Conservation (phyloP, 2,329 filamentous ascomycete species). For the Xylariaceae sp. region DNA sequence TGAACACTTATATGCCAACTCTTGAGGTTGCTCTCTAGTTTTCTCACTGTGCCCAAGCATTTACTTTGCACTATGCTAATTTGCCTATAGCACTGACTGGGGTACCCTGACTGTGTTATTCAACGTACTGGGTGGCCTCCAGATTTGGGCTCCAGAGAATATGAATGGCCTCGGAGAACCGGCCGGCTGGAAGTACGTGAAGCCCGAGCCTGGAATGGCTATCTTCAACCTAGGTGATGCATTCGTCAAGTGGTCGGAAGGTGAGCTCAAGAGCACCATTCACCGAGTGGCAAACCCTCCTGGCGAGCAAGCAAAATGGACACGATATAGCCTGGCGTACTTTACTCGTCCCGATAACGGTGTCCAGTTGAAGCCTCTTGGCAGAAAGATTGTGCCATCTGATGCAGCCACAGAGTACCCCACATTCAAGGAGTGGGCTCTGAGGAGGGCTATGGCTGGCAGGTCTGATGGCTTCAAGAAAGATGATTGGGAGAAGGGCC, state of each 20-base stretch:
- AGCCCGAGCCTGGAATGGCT: constrained; percentile 27
- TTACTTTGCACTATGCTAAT: too few relatives aligned
- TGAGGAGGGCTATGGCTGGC: constrained; percentile 26
- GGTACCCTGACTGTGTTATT: constrained; percentile 25
- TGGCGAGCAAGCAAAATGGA: constrained; percentile 21
- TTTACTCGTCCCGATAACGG: constrained; percentile 24
- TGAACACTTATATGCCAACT: background rate
- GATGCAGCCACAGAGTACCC: constrained; percentile 13
- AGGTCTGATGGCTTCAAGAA: constrained; percentile 27
- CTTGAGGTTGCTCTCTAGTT: background rate
- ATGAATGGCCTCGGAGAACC: constrained; percentile 19
- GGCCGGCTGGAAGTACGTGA: constrained; percentile 25
- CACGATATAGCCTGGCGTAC: constrained; percentile 26
- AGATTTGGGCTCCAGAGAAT: constrained; percentile 20
- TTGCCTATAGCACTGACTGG: constrained; percentile 20
- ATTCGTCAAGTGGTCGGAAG: constrained; percentile 28
- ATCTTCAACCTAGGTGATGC: constrained; percentile 27
- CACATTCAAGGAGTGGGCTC: constrained; percentile 26
- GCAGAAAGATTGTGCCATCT: constrained; percentile 13
- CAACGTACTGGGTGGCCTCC: constrained; percentile 24
- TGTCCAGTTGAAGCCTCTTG: constrained; percentile 22
- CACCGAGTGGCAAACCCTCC: constrained; percentile 24
- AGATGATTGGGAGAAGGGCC: constrained; percentile 26
- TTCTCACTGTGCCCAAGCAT: too few relatives aligned
- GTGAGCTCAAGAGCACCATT: constrained; percentile 26